These are phyloP conservation scores for Lecanicillium sp. DNA, from an alignment of 2,329 filamentous ascomycete genomes.

Conservation along the genomic window DNA sequence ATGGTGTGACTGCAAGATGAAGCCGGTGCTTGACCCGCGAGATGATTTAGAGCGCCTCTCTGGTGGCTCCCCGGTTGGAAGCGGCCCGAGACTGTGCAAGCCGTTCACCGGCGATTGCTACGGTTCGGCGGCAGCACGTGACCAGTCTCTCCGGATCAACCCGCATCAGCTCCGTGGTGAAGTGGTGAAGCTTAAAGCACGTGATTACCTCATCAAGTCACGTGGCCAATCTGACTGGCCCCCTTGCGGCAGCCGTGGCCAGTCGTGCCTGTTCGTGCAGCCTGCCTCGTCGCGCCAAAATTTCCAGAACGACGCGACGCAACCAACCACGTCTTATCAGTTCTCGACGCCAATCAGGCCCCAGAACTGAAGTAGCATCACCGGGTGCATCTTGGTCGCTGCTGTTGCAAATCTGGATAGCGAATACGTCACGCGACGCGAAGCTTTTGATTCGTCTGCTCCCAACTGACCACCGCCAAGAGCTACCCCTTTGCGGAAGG, in stretches of 20 bases:
- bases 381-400: conserved; percentile 5
- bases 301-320: conserved; percentile 14
- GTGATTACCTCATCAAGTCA: not conserved
- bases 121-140: too few relatives aligned
- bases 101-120: not conserved
- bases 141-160: too few relatives aligned
- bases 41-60: conserved; percentile 1
- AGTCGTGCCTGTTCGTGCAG: conserved; percentile 7
- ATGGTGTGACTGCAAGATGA: conserved; percentile 1
- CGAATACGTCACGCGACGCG: conserved; percentile 7
- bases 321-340: conserved; percentile 9
- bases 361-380: conserved; percentile 7
- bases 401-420: conserved; percentile 5
- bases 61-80: conserved; percentile 4
- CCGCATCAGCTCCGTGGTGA: too few relatives aligned
- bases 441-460: conserved; percentile 4
- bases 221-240: conserved; percentile 8
- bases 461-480: conserved; percentile 14
- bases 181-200: too few relatives aligned
- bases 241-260: conserved; percentile 3
- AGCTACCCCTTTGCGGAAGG: conserved; percentile 6
- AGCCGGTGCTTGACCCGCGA: conserved; percentile 1
- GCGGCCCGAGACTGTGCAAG: conserved; percentile 5
- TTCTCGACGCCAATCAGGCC: conserved; percentile 8
- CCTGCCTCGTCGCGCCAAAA: conserved; percentile 10